Base-by-base conservation (phyloP, 192 early-diverging fungal species). In the Phlyctochytrium bullatum region DNA sequence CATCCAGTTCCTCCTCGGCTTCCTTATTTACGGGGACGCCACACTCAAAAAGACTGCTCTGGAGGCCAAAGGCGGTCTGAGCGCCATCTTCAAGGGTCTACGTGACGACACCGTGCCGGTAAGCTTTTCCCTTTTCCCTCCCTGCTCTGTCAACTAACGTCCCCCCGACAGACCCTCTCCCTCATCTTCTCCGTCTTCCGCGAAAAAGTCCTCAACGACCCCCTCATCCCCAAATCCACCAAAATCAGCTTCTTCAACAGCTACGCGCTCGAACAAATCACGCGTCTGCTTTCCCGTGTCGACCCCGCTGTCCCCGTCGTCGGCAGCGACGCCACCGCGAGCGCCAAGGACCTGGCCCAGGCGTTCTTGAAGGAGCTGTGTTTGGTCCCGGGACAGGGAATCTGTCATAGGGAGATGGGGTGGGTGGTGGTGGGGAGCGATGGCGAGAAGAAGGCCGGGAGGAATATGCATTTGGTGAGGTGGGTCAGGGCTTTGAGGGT, bases 1-100 rank as follows among this genome's bases (percentile, higher is more conserved):
- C 68, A 78, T 93, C 61, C 78, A 82, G 34, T 92, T 92, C 60
- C 65, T 93, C n/a, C 72, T 91, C n/a, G 80, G 87, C 25, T 93
- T 94, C 64, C 78, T 94, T n/a, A 79, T 77, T 51, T 78, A 81
- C 28, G 90, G 89, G 3, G 88, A 92, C 74, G 67, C 77, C 3
- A 72, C 65, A 30, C 67, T 89, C n/a, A 94, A 91, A 71, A 86
- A 86, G 57, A 76, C 85, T 27, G 36, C 92, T 16, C 62, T 94
- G 36, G 88, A 89, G 69, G 79, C 83, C n/a, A 91, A 91, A 50
- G 85, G 91, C 63, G 67, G 90, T 28, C 64, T 89, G 16, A 80
- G 83, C 36, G 35, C 66, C n/a, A 82, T 93, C 2, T 86, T 93
- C 66, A 88, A 87, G 36, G 90, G 86, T 23, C 59, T 90, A 10